A percentile compares a stretch with the other conserved stretches of the same genome.
Evolutionary conservation across 31 red algal genomes (phyloP).

Genomic region (Porphyra umbilicalis): DNA sequence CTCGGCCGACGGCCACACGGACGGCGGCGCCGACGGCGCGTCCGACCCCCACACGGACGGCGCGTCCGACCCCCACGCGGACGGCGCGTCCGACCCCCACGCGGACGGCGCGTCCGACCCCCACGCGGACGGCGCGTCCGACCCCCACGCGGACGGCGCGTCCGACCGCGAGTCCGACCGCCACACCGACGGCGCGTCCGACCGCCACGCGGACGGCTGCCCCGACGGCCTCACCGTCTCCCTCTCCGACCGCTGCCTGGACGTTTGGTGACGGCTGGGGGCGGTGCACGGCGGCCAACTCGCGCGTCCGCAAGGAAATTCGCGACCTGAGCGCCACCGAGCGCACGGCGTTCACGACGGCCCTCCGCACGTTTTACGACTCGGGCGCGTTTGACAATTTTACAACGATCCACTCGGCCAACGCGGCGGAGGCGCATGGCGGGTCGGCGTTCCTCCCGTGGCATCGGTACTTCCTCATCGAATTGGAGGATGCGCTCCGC

Average conservation of each 20-base stretch:
- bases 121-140: too few species aligned
- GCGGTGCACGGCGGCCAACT: background rate
- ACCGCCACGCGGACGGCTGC: background rate
- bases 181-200: background rate
- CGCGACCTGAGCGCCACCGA: slow-evolving; percentile 39
- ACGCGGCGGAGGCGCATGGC: slow-evolving; percentile 39
- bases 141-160: background rate
- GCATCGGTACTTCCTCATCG: slow-evolving; percentile 48
- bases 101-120: background rate
- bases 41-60: background rate
- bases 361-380: slow-evolving; percentile 4
- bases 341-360: slow-evolving; percentile 31
- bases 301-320: slow-evolving; percentile 13
- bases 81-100: background rate
- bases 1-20: background rate
- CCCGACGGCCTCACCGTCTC: background rate
- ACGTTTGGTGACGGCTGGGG: background rate
- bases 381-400: slow-evolving; percentile 30
- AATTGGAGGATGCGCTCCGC: slow-evolving; percentile 47
- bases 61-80: background rate
- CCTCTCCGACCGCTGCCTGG: background rate
- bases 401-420: slow-evolving; percentile 24
- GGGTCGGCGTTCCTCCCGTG: slow-evolving; percentile 64
- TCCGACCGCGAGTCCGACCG: background rate
- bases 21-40: background rate